Evolutionary conservation across 768 basidiomycete genomes (phyloP).

Genomic region (Tephrocybe sp.): DNA sequence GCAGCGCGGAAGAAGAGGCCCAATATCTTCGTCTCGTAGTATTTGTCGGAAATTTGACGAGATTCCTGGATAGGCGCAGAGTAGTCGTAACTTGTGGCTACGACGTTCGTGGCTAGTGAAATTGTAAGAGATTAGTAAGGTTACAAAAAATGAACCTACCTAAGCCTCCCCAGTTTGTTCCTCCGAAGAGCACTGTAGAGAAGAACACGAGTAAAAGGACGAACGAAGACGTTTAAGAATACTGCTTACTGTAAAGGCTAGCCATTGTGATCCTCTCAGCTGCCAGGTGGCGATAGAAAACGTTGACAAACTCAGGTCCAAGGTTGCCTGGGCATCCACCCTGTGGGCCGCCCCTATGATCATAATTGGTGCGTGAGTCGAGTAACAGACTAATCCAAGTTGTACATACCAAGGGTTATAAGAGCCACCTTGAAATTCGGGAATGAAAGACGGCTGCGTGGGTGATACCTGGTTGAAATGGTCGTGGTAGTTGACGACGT

Average conservation of each 20-base stretch:
- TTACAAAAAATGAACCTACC: not conserved
- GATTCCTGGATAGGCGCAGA: conserved; percentile 11
- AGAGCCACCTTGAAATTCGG: conserved; percentile 11
- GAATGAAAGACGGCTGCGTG: conserved; percentile 9
- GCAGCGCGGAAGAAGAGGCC: conserved; percentile 12
- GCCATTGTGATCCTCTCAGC: conserved; percentile 13
- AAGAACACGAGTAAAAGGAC: too few species aligned
- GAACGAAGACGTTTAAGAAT: too few species aligned
- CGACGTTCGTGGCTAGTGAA: conserved; percentile 5
- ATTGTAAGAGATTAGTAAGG: too few species aligned
- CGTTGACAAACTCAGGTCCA: conserved; percentile 11
- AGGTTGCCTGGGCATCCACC: conserved; percentile 10
- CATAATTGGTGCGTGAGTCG: too few species aligned
- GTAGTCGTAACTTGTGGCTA: conserved; percentile 12
- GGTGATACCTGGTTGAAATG: conserved; percentile 8
- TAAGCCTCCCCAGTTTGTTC: conserved; percentile 12
- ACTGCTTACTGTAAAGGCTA: conserved; percentile 7
- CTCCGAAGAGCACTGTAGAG: conserved; percentile 8
- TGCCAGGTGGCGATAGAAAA: conserved; percentile 10
- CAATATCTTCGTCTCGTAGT: conserved; percentile 8
- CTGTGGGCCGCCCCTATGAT: conserved; percentile 6
- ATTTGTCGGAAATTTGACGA: conserved; percentile 9
- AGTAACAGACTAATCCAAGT: not conserved
- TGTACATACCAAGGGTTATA: conserved; percentile 13
- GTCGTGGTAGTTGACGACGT: conserved; percentile 10